phyloP scores from a whole-genome alignment of 371 early-diverging fungal genomes.

The Saksenaea oblongispora region DNA sequence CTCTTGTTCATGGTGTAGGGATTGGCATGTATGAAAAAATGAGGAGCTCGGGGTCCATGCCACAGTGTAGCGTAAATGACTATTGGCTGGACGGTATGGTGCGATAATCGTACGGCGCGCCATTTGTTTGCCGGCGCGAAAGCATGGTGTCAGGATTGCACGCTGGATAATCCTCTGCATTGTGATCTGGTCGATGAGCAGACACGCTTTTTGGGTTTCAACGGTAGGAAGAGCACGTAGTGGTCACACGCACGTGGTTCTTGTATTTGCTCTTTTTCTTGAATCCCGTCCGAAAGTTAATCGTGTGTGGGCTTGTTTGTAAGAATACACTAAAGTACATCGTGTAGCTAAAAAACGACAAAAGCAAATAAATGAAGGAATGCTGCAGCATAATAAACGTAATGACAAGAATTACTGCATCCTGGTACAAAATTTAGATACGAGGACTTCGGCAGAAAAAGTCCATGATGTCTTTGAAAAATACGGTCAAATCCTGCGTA shows the following conservation, averaged over 20 bases:
- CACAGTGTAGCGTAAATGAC: background rate
- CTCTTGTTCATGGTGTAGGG: slow-evolving; percentile 16
- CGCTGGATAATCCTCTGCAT: background rate
- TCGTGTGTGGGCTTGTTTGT: too few relatives aligned
- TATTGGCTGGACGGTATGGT: background rate
- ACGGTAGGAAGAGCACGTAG: too few relatives aligned
- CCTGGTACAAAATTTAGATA: slow-evolving; percentile 13
- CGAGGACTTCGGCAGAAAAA: slow-evolving; percentile 16
- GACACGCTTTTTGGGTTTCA: too few relatives aligned
- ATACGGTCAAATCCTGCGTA: slow-evolving; percentile 15
- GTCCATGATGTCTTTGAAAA: slow-evolving; percentile 18
- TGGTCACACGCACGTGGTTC: too few relatives aligned
- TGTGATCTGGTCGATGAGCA: background rate
- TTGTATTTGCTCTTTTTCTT: too few relatives aligned
- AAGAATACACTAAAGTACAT: too few relatives aligned
- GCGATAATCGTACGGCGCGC: background rate
- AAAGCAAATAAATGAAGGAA: too few relatives aligned
- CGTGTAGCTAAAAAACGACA: too few relatives aligned
- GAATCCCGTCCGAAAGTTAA: too few relatives aligned
- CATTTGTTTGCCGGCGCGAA: background rate
- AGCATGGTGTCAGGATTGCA: background rate
- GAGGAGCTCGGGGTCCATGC: background rate
- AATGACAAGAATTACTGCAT: slow-evolving; percentile 7
- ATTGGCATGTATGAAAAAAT: slow-evolving; percentile 6
- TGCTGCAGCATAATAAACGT: background rate